Evolutionary conservation across 805 yeast genomes (phyloP), one percentile per base, ranked within the genome.

Genomic region (Torulaspora delbrueckii): DNA sequence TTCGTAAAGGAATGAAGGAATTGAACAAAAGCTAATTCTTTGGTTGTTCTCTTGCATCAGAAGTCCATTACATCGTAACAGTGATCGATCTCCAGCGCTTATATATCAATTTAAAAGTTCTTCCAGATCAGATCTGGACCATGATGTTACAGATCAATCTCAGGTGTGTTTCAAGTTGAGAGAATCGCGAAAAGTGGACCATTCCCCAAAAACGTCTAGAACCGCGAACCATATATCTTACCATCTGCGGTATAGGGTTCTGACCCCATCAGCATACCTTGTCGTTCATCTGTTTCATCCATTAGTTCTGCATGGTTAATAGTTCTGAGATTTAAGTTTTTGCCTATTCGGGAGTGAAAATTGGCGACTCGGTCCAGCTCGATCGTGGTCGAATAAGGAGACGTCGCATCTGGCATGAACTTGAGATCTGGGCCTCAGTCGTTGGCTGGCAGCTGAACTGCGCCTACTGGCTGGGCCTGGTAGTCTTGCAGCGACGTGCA

Each of bases 271-370:
- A 14, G 9, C 8, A 31, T 7, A 31, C 14, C 12, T 10, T 8
- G 14, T 31, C 19, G 19, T 14, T 10, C 19, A 12, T 26, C 30
- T 26, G 41, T 27, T 37, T 31, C 36, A 30, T 8, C 23, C 24
- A 14, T 24, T 24, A 10, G n/a, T 18, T 25, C 16, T 34, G 43
- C 43, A 25, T 32, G 14, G 37, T 28, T 12, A 7, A 31, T 18
- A 4, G 13, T 10, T 23, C 25, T 16, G 14, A 10, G 6, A 23
- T 40, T 32, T 33, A 25, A 40, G 37, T n/a, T 42, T 27, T 42
- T 34, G 18, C 45, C 40, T 24, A 13, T 27, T 35, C 13, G 13
- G 45, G 45, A n/a, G 25, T 13, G 30, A 35, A 19, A 14, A 40
- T 36, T 37, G 43, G 43, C 36, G 32, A 22, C 28, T 12, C 23